phyloP scores from a whole-genome alignment of 2,329 filamentous ascomycete genomes.

The Aspergillus alliaceus region DNA sequence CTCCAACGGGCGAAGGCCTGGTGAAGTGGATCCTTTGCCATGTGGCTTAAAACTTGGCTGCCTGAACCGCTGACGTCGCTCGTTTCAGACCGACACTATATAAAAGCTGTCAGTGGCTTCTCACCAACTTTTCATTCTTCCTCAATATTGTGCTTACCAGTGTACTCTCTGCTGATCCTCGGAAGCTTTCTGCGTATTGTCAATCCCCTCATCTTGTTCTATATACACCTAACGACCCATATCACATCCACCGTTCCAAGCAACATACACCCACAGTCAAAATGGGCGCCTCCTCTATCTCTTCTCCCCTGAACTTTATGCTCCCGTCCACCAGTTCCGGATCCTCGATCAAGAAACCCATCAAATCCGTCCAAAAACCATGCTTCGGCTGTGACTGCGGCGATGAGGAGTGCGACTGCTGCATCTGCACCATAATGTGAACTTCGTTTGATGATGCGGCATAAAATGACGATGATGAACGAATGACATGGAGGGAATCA shows the following conservation, averaged over 20 bases:
- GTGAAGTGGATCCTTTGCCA: no score
- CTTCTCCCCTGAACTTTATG: conserved; percentile 30
- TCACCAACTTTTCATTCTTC: no score
- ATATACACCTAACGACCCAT: no score
- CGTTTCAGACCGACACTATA: no score
- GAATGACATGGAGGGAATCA: neutral
- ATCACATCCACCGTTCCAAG: neutral
- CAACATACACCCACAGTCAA: neutral
- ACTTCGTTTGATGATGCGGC: neutral
- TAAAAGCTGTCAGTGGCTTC: no score
- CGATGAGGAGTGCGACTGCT: conserved; percentile 43
- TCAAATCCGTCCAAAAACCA: conserved; percentile 40
- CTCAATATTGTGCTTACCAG: no score
- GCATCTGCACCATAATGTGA: conserved; percentile 44
- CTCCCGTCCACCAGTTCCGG: conserved; percentile 37
- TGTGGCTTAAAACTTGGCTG: no score
- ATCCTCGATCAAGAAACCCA: conserved; percentile 37
- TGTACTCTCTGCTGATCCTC: neutral
- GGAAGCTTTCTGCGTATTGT: neutral
- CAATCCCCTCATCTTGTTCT: no score
- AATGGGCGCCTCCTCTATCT: conserved; percentile 22
- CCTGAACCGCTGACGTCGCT: no score
- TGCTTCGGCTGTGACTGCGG: conserved; percentile 45
- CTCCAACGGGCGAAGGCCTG: no score
- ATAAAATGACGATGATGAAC: neutral